Evolutionary conservation across 2,329 filamentous ascomycete genomes (phyloP), one percentile per base, ranked within the genome.

Genomic region (Xylaria sp.): DNA sequence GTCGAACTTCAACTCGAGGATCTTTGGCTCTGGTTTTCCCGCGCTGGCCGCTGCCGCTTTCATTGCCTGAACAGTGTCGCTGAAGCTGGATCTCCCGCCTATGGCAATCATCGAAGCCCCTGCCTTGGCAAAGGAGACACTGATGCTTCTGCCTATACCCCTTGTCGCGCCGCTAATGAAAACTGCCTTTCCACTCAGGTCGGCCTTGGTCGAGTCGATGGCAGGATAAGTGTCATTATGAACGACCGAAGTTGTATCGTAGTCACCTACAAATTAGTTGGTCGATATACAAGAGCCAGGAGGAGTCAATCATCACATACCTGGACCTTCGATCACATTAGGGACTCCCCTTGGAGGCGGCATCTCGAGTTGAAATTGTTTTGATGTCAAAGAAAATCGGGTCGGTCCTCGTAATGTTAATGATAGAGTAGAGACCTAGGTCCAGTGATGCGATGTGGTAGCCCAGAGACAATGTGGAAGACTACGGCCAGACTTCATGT

Each of bases 61-160:
- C 11, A 79, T 69, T 6, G 70, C 73, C 29, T 70, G 60, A 2
- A 67, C 55, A 1, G 75, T 74, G 38, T 72, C 72, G 9, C 71
- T 62, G 15, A 72, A 64, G 57, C 71, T 68, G 15, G 73, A 75
- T 20, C 76, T 72, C 38, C 72, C 75, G 6, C 73, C 75, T 17
- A 78, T 68, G n/a, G 76, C 79, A 44, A 81, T 80, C 55, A 72
- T 76, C 13, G 78, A 77, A 1, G 77, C 77, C 1, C 80, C 80
- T 17, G 79, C 77, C 42, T 76, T 76, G 10, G 77, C 78, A 27
- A 79, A 77, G 9, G 74, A 73, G 51, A 77, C 29, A 22, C 69
- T 57, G 51, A 75, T 79, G 33, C 76, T 75, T 50, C 70, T 73
- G 2, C 79, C 79, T 13, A 80, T 66, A 9, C 79, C 79, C 15